Percentiles rank a stretch among this genome's conserved stretches.
These are phyloP conservation scores for Diplodia intermedia DNA, from an alignment of 2,329 filamentous ascomycete species.

Conservation along the genomic window DNA sequence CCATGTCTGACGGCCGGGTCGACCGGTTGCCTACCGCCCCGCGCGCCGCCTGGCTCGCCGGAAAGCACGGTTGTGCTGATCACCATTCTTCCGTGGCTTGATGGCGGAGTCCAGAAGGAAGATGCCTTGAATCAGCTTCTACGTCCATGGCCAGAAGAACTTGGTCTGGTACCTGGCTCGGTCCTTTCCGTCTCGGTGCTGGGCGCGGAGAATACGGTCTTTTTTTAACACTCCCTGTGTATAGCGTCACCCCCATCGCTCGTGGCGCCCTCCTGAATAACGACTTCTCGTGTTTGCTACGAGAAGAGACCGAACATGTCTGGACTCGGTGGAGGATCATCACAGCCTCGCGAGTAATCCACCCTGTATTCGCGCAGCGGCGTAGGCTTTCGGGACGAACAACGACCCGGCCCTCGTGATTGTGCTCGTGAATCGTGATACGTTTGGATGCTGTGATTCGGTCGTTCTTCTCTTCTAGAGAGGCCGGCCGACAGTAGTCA, in stretches of 20 bases:
- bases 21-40: conserved; percentile 15
- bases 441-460: conserved; percentile 10
- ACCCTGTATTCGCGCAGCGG: conserved; percentile 1
- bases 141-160: not conserved
- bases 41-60: conserved; percentile 17
- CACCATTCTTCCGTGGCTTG: conserved; percentile 4
- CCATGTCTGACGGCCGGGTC: conserved; percentile 5
- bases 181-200: conserved; percentile 7
- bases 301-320: conserved; percentile 1
- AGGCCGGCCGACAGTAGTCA: not conserved
- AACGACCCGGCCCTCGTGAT: conserved; percentile 7
- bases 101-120: not conserved
- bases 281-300: not conserved
- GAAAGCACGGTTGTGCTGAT: conserved; percentile 16
- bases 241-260: not conserved
- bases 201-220: not conserved
- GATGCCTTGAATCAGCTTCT: conserved; percentile 3
- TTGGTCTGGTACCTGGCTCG: conserved; percentile 8
- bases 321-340: conserved; percentile 1
- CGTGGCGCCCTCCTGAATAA: not conserved
- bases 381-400: not conserved
- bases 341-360: conserved; percentile 15
- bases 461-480: conserved; percentile 2
- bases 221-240: not conserved
- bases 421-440: conserved; percentile 6